A percentile compares a stretch with the other conserved stretches of the same genome.
Conservation (phyloP, 345 rosid species). For the Hirschfeldia incana region DNA sequence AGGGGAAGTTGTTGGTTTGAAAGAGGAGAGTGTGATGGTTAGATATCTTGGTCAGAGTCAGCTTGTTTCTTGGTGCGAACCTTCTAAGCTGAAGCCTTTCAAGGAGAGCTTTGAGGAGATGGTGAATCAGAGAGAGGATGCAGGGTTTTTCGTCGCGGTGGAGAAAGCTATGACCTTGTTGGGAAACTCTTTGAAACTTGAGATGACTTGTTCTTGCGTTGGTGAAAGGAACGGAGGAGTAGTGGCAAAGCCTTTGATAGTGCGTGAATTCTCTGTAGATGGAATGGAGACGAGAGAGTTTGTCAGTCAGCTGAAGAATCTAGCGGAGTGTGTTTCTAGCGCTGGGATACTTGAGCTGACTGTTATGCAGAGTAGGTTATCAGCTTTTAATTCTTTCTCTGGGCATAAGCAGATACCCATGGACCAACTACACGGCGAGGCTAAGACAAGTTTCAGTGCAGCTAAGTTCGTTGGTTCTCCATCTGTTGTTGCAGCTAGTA, state of each 20-base stretch:
- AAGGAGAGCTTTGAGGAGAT: constrained; percentile 54
- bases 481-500: constrained; percentile 47
- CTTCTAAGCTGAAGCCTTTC: constrained; percentile 66
- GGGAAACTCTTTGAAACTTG: constrained; percentile 50
- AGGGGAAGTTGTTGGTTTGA: constrained; percentile 57
- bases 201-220: constrained; percentile 61
- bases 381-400: constrained; percentile 54
- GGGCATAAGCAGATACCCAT: constrained; percentile 61
- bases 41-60: constrained; percentile 52
- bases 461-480: constrained; percentile 48
- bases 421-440: constrained; percentile 40
- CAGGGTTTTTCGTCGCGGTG: constrained; percentile 57
- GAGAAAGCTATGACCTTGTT: constrained; percentile 70
- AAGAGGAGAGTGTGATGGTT: constrained; percentile 48
- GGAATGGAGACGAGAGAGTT: constrained; percentile 56
- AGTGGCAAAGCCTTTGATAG: constrained; percentile 24
- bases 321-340: constrained; percentile 45
- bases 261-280: constrained; percentile 39
- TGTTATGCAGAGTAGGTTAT: constrained; percentile 47
- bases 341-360: constrained; percentile 56
- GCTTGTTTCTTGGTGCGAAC: constrained; percentile 51
- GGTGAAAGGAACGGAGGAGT: background rate
- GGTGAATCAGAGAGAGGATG: constrained; percentile 44
- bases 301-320: constrained; percentile 53
- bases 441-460: constrained; percentile 33